Evolutionary conservation across 495 filamentous ascomycete genomes (phyloP), one percentile per base, ranked within the genome.

Genomic region (Neurospora sublineolata): DNA sequence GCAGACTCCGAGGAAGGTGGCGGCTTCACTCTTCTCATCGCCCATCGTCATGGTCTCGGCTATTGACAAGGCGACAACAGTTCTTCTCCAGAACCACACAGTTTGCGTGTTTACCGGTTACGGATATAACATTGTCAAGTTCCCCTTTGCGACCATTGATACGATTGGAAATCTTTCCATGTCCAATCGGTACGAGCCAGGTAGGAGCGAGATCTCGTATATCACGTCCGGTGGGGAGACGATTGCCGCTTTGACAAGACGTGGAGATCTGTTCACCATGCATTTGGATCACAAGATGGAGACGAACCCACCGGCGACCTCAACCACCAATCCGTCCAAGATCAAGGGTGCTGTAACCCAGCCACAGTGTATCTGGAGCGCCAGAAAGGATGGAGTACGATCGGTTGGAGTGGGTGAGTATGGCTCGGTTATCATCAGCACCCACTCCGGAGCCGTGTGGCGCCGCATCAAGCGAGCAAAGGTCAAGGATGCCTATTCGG

Each of bases 81-180:
- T 94, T 71, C 82, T 99, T 42, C 87, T 99, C 4, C 90, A 92
- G 68, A 96, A 92, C 75, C 89, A 92, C 75, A 92, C 94, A 41
- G 93, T 98, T 37, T 97, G 90, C 84, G 89, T 99, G 1, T 94
- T 99, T 76, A 93, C 92, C 0, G 94, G 94, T 67, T 97, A 94
- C 76, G 95, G 94, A 3, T 97, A 97, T 77, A 90, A 92, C 14
- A 93, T 91, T 69, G 83, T 99, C 18, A 87, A 87, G 20, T 94
- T 97, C 73, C 92, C 93, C 0, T 82, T 92, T 27, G 76, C 82
- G 41, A 91, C 92, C 68, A 83, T 87, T 33, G 92, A 91, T 77
- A 87, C 87, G 18, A 90, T 94, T 20, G 86, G 86, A 69, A 89
- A 88, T 68, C 89, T 89, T 74, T 88, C 87, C 73, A 79, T 79